Conservation (phyloP, 805 yeast species). For the Tanozyma kutaoensis region DNA sequence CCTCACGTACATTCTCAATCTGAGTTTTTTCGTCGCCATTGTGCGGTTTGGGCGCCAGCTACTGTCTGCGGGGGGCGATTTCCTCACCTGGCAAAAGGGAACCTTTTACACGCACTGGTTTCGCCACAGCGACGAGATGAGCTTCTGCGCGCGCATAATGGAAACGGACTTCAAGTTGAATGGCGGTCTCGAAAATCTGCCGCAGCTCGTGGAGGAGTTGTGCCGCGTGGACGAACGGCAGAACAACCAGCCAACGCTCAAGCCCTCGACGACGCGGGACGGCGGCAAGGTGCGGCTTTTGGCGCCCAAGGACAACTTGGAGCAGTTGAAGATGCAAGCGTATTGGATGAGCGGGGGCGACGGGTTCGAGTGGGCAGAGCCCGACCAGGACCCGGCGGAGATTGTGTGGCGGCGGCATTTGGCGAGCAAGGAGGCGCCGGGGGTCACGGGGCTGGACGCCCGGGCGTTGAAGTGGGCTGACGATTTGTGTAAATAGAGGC, state of each 20-base stretch:
- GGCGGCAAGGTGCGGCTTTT: constrained; percentile 26
- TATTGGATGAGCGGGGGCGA: constrained; percentile 84
- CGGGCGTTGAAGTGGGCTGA: constrained; percentile 26
- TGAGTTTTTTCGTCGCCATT: constrained; percentile 25
- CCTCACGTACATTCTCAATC: constrained; percentile 24
- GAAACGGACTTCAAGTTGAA: constrained; percentile 49
- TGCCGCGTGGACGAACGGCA: constrained; percentile 17
- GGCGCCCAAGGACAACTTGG: constrained; percentile 18
- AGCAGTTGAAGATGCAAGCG: constrained; percentile 56
- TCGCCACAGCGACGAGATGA: constrained; percentile 52
- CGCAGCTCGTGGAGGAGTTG: constrained; percentile 22
- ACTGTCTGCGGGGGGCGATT: constrained; percentile 36
- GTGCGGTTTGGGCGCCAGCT: constrained; percentile 28
- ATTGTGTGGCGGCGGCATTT: constrained; percentile 25
- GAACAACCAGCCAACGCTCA: constrained; percentile 15
- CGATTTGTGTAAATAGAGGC: too few species aligned
- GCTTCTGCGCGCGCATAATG: constrained; percentile 49
- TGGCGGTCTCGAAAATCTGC: constrained; percentile 19
- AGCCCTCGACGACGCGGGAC: constrained; percentile 15
- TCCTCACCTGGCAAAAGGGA: constrained; percentile 50
- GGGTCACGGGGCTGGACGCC: constrained; percentile 4
- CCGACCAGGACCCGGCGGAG: constrained; percentile 83
- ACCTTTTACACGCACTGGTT: constrained; percentile 53
- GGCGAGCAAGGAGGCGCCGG: constrained; percentile 7
- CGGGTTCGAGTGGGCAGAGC: constrained; percentile 81